A percentile compares a stretch with the other conserved stretches of the same genome.
These are phyloP conservation scores for Eimeria falciformis DNA, from an alignment of 169 alveolate species.

Conservation along the genomic window DNA sequence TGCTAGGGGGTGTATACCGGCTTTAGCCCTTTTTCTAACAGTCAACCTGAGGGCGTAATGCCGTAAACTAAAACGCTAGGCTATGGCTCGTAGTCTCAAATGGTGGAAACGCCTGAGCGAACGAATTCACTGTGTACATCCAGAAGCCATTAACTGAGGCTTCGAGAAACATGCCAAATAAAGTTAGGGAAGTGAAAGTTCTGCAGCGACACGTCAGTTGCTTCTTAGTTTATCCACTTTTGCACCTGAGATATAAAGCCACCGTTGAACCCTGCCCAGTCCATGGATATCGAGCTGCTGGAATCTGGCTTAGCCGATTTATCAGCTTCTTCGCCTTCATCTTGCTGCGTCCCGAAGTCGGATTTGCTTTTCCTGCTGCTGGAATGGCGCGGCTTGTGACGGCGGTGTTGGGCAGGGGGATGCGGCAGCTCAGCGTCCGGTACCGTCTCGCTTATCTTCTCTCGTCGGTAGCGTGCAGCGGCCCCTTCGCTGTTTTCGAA, in stretches of 20 bases:
- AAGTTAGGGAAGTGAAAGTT: no score
- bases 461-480: constrained; percentile 20
- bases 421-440: constrained; percentile 52
- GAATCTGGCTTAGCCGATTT: constrained; percentile 14
- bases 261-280: constrained; percentile 52
- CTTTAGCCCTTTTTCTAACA: no score
- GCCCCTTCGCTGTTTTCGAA: constrained; percentile 21
- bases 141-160: no score
- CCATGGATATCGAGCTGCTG: constrained; percentile 34
- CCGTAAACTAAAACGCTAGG: no score
- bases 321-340: neutral
- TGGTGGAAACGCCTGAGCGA: no score
- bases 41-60: no score
- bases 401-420: constrained; percentile 33
- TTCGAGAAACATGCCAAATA: no score
- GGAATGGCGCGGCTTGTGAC: constrained; percentile 39
- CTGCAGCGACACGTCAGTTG: no score
- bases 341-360: constrained; percentile 7
- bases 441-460: constrained; percentile 13
- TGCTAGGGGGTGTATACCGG: no score
- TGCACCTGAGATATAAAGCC: constrained; percentile 63
- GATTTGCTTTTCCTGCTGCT: neutral
- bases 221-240: constrained; percentile 62
- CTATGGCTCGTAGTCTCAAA: no score
- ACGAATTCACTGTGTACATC: no score